Percentiles rank a stretch among this genome's conserved stretches.
Conservation (phyloP, 495 filamentous ascomycete species). For the Xylaria grammica region DNA sequence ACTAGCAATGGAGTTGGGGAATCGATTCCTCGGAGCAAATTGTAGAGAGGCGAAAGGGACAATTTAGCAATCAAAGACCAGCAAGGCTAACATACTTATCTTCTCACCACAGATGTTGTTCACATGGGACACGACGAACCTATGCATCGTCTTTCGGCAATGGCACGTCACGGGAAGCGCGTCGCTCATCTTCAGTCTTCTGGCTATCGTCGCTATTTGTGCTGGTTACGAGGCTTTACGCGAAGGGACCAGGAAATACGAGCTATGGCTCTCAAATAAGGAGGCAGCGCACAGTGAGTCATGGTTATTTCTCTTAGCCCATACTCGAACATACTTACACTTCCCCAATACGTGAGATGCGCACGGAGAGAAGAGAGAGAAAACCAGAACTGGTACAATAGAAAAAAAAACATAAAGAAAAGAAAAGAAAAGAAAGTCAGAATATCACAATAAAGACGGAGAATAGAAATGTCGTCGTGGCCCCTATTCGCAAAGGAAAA, state of each 20-base stretch:
- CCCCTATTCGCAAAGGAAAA: no score
- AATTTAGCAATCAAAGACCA: background rate
- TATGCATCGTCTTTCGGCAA: slow-evolving; percentile 92
- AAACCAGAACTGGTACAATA: no score
- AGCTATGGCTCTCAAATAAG: slow-evolving; percentile 59
- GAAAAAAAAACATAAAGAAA: no score
- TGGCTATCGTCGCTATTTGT: slow-evolving; percentile 78
- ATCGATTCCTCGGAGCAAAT: background rate
- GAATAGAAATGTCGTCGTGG: background rate
- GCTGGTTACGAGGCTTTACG: slow-evolving; percentile 92
- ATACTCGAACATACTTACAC: slow-evolving; percentile 4
- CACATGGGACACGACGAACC: slow-evolving; percentile 88
- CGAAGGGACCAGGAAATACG: slow-evolving; percentile 75
- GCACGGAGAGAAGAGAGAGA: background rate
- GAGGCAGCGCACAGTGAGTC: slow-evolving; percentile 63
- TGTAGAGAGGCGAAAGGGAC: background rate
- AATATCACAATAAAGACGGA: no score
- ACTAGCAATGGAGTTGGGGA: background rate
- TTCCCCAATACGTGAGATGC: background rate
- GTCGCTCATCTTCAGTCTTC: slow-evolving; percentile 78
- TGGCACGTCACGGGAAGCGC: slow-evolving; percentile 82
- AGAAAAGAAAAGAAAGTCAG: no score
- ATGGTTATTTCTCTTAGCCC: background rate
- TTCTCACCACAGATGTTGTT: slow-evolving; percentile 85
- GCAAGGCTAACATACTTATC: background rate